Evolutionary conservation across 228 moss, liverwort and hornwort genomes (phyloP).

Genomic region (Sphagnum magellanicum): DNA sequence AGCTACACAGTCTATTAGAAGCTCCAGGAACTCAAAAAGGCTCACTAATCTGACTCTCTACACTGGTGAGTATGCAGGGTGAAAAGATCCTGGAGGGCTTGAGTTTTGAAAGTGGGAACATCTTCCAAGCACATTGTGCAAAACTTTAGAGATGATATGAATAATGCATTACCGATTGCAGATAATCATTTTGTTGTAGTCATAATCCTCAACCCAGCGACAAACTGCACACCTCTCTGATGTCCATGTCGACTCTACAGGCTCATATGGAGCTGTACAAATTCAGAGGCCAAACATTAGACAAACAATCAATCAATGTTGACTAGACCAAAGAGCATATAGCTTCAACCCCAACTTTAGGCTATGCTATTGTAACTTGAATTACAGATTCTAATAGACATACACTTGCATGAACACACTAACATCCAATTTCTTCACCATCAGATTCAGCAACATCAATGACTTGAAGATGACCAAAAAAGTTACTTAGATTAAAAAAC

Average conservation of each 20-base stretch:
- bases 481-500: no score
- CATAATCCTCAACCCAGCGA: slow-evolving; percentile 99
- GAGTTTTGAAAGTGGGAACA: no score
- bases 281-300: neutral
- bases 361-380: neutral
- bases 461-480: neutral
- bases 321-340: neutral
- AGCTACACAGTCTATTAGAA: no score
- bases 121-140: no score
- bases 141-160: neutral
- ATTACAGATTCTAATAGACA: no score
- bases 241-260: slow-evolving; percentile 86
- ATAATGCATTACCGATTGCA: slow-evolving; percentile 64
- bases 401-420: no score
- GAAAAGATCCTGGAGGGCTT: no score
- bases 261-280: slow-evolving; percentile 69
- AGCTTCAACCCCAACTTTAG: neutral
- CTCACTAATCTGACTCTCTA: no score
- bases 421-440: no score
- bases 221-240: slow-evolving; percentile 97
- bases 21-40: no score
- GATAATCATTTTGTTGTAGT: slow-evolving; percentile 97
- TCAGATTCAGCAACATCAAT: neutral
- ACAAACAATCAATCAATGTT: neutral
- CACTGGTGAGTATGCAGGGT: no score